phyloP scores from a whole-genome alignment of 257 asterid species.

The Solanum tacnaense region DNA sequence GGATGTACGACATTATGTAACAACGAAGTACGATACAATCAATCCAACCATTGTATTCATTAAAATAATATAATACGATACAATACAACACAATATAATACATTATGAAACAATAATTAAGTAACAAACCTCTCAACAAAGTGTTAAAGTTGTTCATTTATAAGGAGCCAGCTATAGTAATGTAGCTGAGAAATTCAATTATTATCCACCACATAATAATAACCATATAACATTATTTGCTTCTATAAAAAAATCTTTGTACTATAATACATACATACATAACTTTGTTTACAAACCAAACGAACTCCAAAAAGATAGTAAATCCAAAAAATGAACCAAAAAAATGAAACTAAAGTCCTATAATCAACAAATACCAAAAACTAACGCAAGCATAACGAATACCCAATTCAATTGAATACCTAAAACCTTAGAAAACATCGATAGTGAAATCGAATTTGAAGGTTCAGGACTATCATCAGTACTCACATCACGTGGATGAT shows the following conservation, averaged over 20 bases:
- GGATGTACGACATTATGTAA: too few species aligned
- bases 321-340: neutral
- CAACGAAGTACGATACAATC: too few species aligned
- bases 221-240: neutral
- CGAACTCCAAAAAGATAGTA: neutral
- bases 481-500: constrained; percentile 41
- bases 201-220: neutral
- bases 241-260: neutral
- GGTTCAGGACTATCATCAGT: constrained; percentile 31
- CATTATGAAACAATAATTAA: too few species aligned
- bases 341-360: neutral
- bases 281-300: neutral
- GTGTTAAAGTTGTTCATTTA: neutral
- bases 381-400: constrained; percentile 16
- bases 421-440: constrained; percentile 2
- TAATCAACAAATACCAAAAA: constrained; percentile 5
- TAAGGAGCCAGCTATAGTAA: neutral
- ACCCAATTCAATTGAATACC: constrained; percentile 19
- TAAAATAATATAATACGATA: too few species aligned
- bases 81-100: too few species aligned
- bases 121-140: neutral
- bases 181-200: neutral
- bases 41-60: neutral
- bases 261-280: neutral
- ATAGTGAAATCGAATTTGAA: constrained; percentile 30